Evolutionary conservation across 768 basidiomycete genomes (phyloP).

Genomic region (Albatrellus ellisii): DNA sequence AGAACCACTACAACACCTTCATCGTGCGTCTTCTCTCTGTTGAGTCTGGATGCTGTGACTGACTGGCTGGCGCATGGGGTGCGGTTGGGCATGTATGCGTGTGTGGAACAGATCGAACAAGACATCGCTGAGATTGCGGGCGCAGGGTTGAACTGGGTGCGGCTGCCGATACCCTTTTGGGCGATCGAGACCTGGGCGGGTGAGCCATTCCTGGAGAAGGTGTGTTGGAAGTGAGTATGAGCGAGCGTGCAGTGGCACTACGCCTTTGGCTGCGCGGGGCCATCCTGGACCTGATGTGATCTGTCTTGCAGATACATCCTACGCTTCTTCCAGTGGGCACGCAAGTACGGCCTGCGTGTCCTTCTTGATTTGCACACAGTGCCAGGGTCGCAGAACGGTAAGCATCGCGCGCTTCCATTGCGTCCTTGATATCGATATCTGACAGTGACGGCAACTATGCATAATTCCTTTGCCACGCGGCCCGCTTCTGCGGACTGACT

Average conservation of each 20-base stretch:
- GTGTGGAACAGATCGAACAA: slow-evolving; percentile 53
- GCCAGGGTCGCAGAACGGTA: slow-evolving; percentile 76
- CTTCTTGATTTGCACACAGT: slow-evolving; percentile 72
- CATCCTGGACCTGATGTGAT: too few relatives aligned
- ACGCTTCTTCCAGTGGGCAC: slow-evolving; percentile 66
- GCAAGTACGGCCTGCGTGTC: slow-evolving; percentile 84
- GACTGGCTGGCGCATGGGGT: not conserved
- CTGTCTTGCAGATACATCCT: slow-evolving; percentile 42
- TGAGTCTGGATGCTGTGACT: not conserved
- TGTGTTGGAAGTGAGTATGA: slow-evolving; percentile 54
- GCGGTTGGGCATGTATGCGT: not conserved
- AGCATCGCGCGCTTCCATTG: not conserved
- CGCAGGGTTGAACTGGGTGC: slow-evolving; percentile 80
- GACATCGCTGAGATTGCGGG: slow-evolving; percentile 85
- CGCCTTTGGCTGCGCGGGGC: not conserved
- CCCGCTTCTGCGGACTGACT: not conserved
- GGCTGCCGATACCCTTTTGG: slow-evolving; percentile 81
- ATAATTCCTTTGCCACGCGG: too few relatives aligned
- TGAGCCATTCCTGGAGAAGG: slow-evolving; percentile 69
- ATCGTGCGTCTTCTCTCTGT: slow-evolving; percentile 37
- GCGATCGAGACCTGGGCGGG: slow-evolving; percentile 65
- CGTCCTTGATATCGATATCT: slow-evolving; percentile 8
- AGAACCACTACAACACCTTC: slow-evolving; percentile 76
- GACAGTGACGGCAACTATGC: slow-evolving; percentile 1
- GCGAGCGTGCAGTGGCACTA: not conserved